Conservation (phyloP, 768 basidiomycete species). For the Imleria badia region DNA sequence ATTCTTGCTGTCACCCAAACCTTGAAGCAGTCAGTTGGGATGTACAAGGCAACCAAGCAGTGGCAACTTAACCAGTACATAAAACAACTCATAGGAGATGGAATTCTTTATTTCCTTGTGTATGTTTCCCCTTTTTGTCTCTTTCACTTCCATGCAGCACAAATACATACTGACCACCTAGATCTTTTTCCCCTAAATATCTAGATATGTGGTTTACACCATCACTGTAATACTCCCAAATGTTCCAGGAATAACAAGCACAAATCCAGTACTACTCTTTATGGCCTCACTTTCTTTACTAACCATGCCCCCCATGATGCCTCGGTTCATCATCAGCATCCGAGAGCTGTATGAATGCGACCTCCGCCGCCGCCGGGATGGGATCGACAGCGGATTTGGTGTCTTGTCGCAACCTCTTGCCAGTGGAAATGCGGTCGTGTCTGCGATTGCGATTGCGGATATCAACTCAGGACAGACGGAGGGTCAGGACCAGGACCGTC, state of each 20-base stretch:
- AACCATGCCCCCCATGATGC: background rate
- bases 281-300: background rate
- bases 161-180: background rate
- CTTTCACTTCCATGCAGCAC: background rate
- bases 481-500: background rate
- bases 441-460: background rate
- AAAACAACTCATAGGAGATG: slow-evolving; percentile 1
- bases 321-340: background rate
- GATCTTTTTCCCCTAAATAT: background rate
- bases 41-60: background rate
- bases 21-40: background rate
- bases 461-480: background rate
- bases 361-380: background rate
- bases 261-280: too few species aligned
- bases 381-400: background rate
- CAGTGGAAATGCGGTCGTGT: background rate
- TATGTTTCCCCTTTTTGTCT: slow-evolving; percentile 20
- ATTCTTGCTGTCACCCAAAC: background rate
- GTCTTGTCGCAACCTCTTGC: background rate
- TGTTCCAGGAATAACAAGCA: too few species aligned
- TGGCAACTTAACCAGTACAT: background rate
- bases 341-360: background rate
- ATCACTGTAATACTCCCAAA: background rate
- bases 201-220: background rate
- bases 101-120: slow-evolving; percentile 10